These are phyloP conservation scores for Moringa oleifera DNA, from an alignment of 345 rosid genomes.

Conservation along the genomic window DNA sequence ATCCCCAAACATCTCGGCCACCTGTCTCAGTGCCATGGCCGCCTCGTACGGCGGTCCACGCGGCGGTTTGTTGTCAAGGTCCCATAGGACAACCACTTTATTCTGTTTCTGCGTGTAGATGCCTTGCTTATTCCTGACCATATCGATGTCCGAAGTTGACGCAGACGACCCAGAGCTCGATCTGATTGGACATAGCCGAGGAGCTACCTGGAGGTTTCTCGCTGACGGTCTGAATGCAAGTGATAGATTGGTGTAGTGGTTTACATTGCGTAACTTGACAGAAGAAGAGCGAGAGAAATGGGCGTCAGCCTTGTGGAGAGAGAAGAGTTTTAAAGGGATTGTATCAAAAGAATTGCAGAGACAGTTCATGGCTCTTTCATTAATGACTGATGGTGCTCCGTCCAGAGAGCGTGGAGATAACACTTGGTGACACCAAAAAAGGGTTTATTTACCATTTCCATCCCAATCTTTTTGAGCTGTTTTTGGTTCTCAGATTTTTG, in stretches of 20 bases:
- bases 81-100: slow-evolving; percentile 86
- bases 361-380: slow-evolving; percentile 26
- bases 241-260: slow-evolving; percentile 8
- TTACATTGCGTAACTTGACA: slow-evolving; percentile 2
- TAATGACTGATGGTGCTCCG: neutral
- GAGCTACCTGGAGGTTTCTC: neutral
- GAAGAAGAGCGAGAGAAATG: slow-evolving; percentile 25
- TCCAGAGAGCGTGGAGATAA: neutral
- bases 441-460: neutral
- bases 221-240: neutral
- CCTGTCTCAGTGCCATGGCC: slow-evolving; percentile 48
- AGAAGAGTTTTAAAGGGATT: slow-evolving; percentile 22
- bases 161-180: slow-evolving; percentile 25
- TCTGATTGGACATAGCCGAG: slow-evolving; percentile 16
- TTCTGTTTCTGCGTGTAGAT: slow-evolving; percentile 53
- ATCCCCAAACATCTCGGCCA: slow-evolving; percentile 64
- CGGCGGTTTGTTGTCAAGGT: slow-evolving; percentile 96
- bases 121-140: slow-evolving; percentile 75
- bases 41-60: slow-evolving; percentile 78
- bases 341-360: slow-evolving; percentile 31
- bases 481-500: neutral
- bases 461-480: neutral
- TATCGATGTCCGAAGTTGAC: slow-evolving; percentile 59
- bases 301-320: slow-evolving; percentile 21
- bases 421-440: neutral